Evolutionary conservation across 345 rosid species (phyloP).

Genomic region (Brassica carinata): DNA sequence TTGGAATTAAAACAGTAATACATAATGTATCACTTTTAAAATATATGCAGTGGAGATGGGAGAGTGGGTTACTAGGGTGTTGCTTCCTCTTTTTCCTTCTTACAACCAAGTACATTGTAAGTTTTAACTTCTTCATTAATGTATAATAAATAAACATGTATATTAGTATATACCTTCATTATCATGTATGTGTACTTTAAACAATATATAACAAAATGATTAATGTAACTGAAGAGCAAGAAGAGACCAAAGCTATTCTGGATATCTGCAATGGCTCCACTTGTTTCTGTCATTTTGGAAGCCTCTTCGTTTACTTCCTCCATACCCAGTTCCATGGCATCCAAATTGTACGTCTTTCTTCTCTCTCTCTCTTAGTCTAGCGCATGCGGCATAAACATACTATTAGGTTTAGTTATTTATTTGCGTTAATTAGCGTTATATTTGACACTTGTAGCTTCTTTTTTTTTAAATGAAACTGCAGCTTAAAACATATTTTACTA

Average conservation of each 20-base stretch:
- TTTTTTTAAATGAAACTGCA: not conserved
- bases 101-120: conserved; percentile 65
- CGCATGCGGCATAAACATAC: not conserved
- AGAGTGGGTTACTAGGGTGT: conserved; percentile 73
- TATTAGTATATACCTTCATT: not conserved
- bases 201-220: not conserved
- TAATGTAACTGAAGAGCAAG: conserved; percentile 59
- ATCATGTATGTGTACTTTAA: not conserved
- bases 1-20: not conserved
- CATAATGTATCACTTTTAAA: not conserved
- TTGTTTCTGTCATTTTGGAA: conserved; percentile 79
- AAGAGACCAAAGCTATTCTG: conserved; percentile 76
- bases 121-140: conserved; percentile 27
- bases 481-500: not conserved
- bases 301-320: conserved; percentile 69
- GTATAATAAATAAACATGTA: not conserved
- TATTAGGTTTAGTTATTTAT: not conserved
- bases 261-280: conserved; percentile 92
- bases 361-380: not conserved
- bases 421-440: not conserved
- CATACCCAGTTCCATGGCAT: conserved; percentile 82
- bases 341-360: conserved; percentile 52
- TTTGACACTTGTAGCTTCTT: not conserved
- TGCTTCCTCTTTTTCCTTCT: conserved; percentile 82
- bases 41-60: conserved; percentile 91